Evolutionary conservation across 2,329 filamentous ascomycete species (phyloP).

Genomic region (Aspergillus eucalypticola): DNA sequence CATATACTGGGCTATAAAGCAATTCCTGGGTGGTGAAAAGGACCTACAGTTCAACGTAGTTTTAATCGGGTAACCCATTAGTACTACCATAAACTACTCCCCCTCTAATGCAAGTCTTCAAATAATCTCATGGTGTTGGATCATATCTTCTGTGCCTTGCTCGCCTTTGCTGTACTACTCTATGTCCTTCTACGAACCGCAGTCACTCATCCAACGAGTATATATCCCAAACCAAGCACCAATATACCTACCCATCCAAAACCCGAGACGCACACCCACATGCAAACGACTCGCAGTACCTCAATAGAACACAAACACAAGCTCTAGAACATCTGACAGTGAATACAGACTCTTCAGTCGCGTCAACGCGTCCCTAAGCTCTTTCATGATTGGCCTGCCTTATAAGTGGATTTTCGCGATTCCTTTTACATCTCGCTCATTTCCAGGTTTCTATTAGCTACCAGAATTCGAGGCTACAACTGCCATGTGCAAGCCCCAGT

Average conservation of each 20-base stretch:
- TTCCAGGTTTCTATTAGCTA: not conserved
- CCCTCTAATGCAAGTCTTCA: too few species aligned
- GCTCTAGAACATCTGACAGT: not conserved
- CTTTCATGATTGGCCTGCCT: not conserved
- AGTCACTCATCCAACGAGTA: too few species aligned
- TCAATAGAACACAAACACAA: not conserved
- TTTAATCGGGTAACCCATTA: not conserved
- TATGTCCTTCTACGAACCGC: too few species aligned
- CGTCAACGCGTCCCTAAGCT: not conserved
- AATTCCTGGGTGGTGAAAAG: not conserved
- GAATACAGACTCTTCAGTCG: not conserved
- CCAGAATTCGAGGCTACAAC: too few species aligned
- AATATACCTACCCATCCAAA: too few species aligned
- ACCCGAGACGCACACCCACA: too few species aligned
- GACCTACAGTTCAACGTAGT: not conserved
- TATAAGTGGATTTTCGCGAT: conserved; percentile 3
- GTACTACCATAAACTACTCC: too few species aligned
- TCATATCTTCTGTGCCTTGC: too few species aligned
- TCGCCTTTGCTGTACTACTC: too few species aligned
- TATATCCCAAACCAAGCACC: too few species aligned
- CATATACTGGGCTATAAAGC: not conserved
- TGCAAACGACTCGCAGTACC: not conserved
- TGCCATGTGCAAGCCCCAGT: not conserved
- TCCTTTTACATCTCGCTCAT: not conserved
- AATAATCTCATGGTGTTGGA: too few species aligned